Evolutionary conservation across 306 rosid genomes (phyloP), one percentile per base, ranked within the genome.

Genomic region (Cucurbita argyrosperma): DNA sequence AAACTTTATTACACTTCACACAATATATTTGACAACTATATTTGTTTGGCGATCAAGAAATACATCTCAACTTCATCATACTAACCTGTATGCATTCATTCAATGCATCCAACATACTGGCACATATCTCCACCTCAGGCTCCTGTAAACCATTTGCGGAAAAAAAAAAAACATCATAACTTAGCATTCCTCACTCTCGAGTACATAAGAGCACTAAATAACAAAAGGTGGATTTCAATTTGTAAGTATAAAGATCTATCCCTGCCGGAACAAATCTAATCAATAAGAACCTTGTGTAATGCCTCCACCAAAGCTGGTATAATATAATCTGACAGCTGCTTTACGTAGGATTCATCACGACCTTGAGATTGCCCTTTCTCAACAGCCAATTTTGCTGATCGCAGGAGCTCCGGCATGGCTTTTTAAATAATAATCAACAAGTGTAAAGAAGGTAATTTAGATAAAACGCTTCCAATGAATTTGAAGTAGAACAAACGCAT

Each of bases 331-430:
- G 90, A 84, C 83, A 93, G 83, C 79, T 86, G 90, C 80, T 93
- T 90, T 61, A 93, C 58, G 82, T 90, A 90, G 60, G 89, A 53
- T 56, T 83, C 90, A 74, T 93, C 88, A 64, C 92, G 94, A 73
- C 98, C 98, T 73, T 84, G 97, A 80, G 97, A 87, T 76, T 26
- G 94, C 72, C 98, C 98, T 71, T 93, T 93, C 87, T 93, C 98
- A 71, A 93, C 86, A 52, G 97, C 97, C 80, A 90, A 84, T 70
- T 93, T 93, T 30, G 97, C 97, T 68, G 98, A 93, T 62, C 85
- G 94, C 70, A 93, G 78, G 10, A 93, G 85, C 83, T 90, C 97
- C 2, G 98, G 98, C 98, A 93, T 93, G 80, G 98, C 98, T 93
- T 75, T 62, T 76, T 18, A 55, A 30, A 54, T 9, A 64, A 38